A percentile compares a stretch with the other conserved stretches of the same genome.
phyloP scores from a whole-genome alignment of 352 stramenopile genomes.

The Pythium phragmiticola region DNA sequence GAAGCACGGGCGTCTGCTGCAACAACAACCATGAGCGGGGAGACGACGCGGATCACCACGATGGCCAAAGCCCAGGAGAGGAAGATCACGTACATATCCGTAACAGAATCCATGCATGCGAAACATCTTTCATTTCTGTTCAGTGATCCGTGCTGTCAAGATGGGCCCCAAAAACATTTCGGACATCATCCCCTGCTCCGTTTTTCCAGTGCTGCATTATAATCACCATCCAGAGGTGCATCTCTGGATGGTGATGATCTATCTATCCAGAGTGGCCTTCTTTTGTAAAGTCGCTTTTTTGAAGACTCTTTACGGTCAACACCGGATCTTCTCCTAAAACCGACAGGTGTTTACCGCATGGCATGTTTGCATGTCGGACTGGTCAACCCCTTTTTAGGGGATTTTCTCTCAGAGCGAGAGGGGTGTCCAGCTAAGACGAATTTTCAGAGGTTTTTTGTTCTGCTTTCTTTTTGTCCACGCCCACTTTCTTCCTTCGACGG shows the following conservation, averaged over 20 bases:
- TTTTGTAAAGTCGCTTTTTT: neutral
- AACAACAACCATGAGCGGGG: neutral
- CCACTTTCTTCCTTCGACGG: constrained; percentile 23
- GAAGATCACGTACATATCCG: too few relatives aligned
- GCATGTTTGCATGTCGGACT: neutral
- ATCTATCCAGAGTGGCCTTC: neutral
- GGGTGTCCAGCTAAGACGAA: constrained; percentile 4
- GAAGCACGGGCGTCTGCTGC: neutral
- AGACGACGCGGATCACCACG: neutral
- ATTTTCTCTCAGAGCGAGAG: constrained; percentile 1
- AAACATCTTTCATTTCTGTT: neutral
- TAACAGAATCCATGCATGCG: too few relatives aligned
- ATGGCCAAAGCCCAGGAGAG: neutral
- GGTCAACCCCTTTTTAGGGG: constrained; percentile 10
- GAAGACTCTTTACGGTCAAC: neutral
- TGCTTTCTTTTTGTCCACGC: neutral
- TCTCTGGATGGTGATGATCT: neutral
- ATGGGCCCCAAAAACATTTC: too few relatives aligned
- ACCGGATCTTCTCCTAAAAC: constrained; percentile 13
- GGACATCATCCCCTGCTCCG: too few relatives aligned
- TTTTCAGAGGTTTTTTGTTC: constrained; percentile 16
- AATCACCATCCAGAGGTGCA: too few relatives aligned
- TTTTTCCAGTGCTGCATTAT: too few relatives aligned
- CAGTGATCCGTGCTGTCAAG: too few relatives aligned
- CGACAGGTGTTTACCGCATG: constrained; percentile 15